phyloP scores from a whole-genome alignment of 164 flowering plant species.

The Vitis vinifera region ASM3070453v1 NC_081823.1:6351501-6352000 shows the following conservation, averaged over 20 bases:
- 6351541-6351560: constrained; percentile 5
- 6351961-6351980: constrained; percentile 29
- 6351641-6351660: neutral
- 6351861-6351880: neutral
- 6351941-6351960: constrained; percentile 40
- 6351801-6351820: neutral
- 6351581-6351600: neutral
- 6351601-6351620: neutral
- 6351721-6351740: neutral
- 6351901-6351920: neutral
- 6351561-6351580: neutral
- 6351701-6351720: neutral
- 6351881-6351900: neutral
- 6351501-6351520: constrained; percentile 22
- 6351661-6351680: neutral
- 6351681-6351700: neutral
- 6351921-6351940: constrained; percentile 28
- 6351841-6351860: too few species aligned
- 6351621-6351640: neutral
- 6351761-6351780: neutral
- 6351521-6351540: constrained; percentile 5
- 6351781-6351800: neutral
- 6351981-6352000: constrained; percentile 16
- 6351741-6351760: neutral
- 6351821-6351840: neutral